Conservation (phyloP, 306 rosid genomes). For the Prinsepia uniflora region DNA sequence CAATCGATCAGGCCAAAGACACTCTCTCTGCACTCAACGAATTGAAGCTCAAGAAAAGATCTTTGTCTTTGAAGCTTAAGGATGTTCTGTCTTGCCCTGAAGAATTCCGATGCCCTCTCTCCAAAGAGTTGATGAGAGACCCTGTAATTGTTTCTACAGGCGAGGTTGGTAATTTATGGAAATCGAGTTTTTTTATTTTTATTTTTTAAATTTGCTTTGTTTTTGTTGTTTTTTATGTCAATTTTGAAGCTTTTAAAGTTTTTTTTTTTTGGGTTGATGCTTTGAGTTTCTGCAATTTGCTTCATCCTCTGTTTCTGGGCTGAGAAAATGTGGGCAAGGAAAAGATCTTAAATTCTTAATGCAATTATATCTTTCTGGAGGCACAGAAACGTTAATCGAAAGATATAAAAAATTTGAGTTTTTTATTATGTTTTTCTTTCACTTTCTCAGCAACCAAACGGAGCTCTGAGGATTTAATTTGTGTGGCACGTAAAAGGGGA, state of each 20-base stretch:
- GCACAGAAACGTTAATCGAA: too few species aligned
- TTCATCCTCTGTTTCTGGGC: slow-evolving; percentile 21
- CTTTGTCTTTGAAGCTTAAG: slow-evolving; percentile 44
- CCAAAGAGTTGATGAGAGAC: slow-evolving; percentile 87
- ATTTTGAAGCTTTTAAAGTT: not conserved
- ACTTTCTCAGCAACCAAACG: slow-evolving; percentile 17
- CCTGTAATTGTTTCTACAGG: slow-evolving; percentile 84
- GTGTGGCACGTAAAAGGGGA: slow-evolving; percentile 1
- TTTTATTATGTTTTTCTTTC: slow-evolving; percentile 1
- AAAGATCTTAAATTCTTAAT: slow-evolving; percentile 1
- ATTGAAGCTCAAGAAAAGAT: slow-evolving; percentile 47
- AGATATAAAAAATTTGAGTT: not conserved
- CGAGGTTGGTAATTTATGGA: slow-evolving; percentile 48
- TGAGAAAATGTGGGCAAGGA: slow-evolving; percentile 29
- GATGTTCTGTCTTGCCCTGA: slow-evolving; percentile 50
- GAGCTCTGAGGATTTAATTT: slow-evolving; percentile 1
- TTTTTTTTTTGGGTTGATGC: not conserved
- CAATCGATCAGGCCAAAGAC: slow-evolving; percentile 61
- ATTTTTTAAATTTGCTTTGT: slow-evolving; percentile 1
- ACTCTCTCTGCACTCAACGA: slow-evolving; percentile 54
- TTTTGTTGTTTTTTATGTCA: not conserved
- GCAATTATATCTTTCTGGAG: not conserved
- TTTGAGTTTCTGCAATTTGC: slow-evolving; percentile 26
- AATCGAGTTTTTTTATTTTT: not conserved
- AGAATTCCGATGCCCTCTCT: slow-evolving; percentile 78